Percentiles rank a stretch among this genome's conserved stretches.
phyloP scores from a whole-genome alignment of 495 filamentous ascomycete species.

The Achaetomiella virescens region DNA sequence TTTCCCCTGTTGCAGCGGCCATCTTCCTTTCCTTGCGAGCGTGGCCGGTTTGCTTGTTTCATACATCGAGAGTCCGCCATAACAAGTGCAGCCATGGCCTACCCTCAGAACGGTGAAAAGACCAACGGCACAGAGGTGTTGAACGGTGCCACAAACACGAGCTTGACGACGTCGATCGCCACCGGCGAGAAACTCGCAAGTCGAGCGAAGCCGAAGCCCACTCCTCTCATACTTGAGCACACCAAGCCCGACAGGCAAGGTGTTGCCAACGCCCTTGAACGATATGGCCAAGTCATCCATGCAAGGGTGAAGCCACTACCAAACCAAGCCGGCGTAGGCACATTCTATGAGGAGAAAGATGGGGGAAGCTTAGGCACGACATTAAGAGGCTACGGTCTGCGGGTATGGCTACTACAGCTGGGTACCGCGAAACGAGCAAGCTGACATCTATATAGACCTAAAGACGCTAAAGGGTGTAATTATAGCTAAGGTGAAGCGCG shows the following conservation, averaged over 20 bases:
- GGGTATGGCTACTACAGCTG: too few species aligned
- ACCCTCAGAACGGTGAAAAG: slow-evolving; percentile 13
- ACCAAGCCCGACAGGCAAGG: slow-evolving; percentile 34
- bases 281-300: slow-evolving; percentile 59
- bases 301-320: slow-evolving; percentile 61
- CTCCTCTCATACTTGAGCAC: slow-evolving; percentile 9
- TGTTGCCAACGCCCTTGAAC: slow-evolving; percentile 48
- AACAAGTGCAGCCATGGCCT: too few species aligned
- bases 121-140: slow-evolving; percentile 9
- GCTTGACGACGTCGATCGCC: slow-evolving; percentile 3
- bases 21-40: too few species aligned
- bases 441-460: slow-evolving; percentile 30
- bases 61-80: too few species aligned
- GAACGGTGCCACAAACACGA: slow-evolving; percentile 8
- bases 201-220: slow-evolving; percentile 22
- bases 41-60: too few species aligned
- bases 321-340: slow-evolving; percentile 58
- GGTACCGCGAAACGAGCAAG: too few species aligned
- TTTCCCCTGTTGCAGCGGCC: too few species aligned
- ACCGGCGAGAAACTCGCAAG: slow-evolving; percentile 18
- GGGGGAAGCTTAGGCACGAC: slow-evolving; percentile 56
- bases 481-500: slow-evolving; percentile 35
- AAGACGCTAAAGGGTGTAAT: slow-evolving; percentile 35
- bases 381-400: slow-evolving; percentile 47
- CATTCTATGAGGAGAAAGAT: slow-evolving; percentile 30